Percentiles rank a stretch among this genome's conserved stretches.
Conservation (phyloP, 371 early-diverging fungal genomes). For the Rhizopus stolonifer region DNA sequence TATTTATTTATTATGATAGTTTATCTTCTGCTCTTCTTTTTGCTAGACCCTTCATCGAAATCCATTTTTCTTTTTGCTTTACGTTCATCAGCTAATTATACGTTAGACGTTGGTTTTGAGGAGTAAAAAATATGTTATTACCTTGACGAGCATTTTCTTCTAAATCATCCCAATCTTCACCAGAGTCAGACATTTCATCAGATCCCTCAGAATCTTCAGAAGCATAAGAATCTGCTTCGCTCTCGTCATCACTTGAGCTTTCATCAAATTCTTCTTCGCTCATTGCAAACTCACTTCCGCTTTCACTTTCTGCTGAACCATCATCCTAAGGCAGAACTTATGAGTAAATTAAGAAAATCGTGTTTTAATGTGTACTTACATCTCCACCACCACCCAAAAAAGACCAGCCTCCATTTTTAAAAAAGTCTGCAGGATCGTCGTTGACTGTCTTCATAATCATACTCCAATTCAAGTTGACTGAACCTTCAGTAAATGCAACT, state of each 20-base stretch:
- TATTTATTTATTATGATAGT: too few species aligned
- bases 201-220: constrained; percentile 62
- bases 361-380: neutral
- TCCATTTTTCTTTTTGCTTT: too few species aligned
- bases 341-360: neutral
- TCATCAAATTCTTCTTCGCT: constrained; percentile 51
- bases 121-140: too few species aligned
- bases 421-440: constrained; percentile 96
- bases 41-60: too few species aligned
- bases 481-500: constrained; percentile 95
- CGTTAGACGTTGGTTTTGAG: too few species aligned
- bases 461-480: constrained; percentile 97
- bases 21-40: too few species aligned
- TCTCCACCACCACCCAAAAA: constrained; percentile 57
- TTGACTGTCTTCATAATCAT: constrained; percentile 98
- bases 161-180: constrained; percentile 69
- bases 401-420: constrained; percentile 95
- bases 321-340: constrained; percentile 16
- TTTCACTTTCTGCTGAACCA: constrained; percentile 52
- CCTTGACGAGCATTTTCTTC: too few species aligned
- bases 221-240: constrained; percentile 67
- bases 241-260: constrained; percentile 62
- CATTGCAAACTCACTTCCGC: constrained; percentile 64
- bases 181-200: constrained; percentile 65
- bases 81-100: too few species aligned